These are phyloP conservation scores for Polymyxa betae DNA, from an alignment of 208 protist species.

Conservation along the genomic window DNA sequence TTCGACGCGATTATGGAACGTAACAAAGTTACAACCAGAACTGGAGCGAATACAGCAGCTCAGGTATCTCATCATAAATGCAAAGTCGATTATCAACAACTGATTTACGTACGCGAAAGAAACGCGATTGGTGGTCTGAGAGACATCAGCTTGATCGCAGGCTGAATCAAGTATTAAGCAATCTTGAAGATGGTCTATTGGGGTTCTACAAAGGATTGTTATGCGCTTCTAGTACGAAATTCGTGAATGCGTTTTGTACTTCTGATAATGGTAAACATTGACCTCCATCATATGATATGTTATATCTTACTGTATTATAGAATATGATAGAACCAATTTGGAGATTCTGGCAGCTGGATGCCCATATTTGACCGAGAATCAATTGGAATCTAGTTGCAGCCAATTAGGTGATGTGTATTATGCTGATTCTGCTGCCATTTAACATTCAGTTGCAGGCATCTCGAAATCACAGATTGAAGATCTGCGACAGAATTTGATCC, in stretches of 20 bases:
- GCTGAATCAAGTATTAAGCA: neutral
- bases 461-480: neutral
- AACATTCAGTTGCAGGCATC: neutral
- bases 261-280: neutral
- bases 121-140: neutral
- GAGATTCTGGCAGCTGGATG: neutral
- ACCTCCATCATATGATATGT: neutral
- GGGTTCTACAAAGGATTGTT: neutral
- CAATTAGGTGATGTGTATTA: neutral
- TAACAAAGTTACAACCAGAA: neutral
- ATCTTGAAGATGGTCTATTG: neutral
- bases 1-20: neutral
- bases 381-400: neutral
- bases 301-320: neutral
- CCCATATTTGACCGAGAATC: neutral
- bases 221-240: neutral
- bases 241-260: neutral
- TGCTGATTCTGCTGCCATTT: neutral
- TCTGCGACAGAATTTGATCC: neutral
- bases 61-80: neutral
- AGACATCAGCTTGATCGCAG: neutral
- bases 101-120: neutral
- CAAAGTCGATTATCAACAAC: neutral
- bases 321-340: neutral
- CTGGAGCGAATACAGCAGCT: neutral